These are phyloP conservation scores for Pseudonitzschia multiseries DNA, from an alignment of 108 stramenopile genomes.

Conservation along the genomic window DNA sequence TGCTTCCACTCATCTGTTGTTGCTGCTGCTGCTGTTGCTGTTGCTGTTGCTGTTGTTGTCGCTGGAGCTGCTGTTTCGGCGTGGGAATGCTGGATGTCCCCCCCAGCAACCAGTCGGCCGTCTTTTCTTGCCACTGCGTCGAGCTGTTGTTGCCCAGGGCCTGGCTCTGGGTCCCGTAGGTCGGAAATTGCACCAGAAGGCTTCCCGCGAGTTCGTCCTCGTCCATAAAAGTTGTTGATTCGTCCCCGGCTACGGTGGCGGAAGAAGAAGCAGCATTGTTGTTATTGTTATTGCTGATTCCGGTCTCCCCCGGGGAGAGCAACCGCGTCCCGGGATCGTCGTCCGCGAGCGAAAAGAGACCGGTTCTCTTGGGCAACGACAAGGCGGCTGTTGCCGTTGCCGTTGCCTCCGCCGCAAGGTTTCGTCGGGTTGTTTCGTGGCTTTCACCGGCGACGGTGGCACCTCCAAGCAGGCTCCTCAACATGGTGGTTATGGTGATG, in stretches of 20 bases:
- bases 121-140: constrained; percentile 28
- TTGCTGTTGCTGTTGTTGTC: constrained; percentile 24
- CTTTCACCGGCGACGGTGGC: background rate
- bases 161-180: constrained; percentile 47
- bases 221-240: constrained; percentile 27
- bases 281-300: too few relatives aligned
- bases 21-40: constrained; percentile 17
- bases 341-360: background rate
- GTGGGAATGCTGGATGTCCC: constrained; percentile 38
- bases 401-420: background rate
- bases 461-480: constrained; percentile 1
- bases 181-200: constrained; percentile 77
- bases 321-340: background rate
- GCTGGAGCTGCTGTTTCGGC: constrained; percentile 21
- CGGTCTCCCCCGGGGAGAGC: too few relatives aligned
- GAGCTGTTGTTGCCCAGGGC: constrained; percentile 23
- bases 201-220: constrained; percentile 67
- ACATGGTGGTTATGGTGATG: background rate
- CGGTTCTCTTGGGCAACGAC: background rate
- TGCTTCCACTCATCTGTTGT: constrained; percentile 7
- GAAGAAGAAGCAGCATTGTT: too few relatives aligned
- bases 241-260: too few relatives aligned
- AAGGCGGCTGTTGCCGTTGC: too few relatives aligned
- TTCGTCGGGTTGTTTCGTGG: background rate
- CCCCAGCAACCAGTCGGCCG: constrained; percentile 43